Percentiles rank a stretch among this genome's conserved stretches.
Conservation (phyloP, 2,329 filamentous ascomycete genomes). For the Neofusicoccum cordaticola region DNA sequence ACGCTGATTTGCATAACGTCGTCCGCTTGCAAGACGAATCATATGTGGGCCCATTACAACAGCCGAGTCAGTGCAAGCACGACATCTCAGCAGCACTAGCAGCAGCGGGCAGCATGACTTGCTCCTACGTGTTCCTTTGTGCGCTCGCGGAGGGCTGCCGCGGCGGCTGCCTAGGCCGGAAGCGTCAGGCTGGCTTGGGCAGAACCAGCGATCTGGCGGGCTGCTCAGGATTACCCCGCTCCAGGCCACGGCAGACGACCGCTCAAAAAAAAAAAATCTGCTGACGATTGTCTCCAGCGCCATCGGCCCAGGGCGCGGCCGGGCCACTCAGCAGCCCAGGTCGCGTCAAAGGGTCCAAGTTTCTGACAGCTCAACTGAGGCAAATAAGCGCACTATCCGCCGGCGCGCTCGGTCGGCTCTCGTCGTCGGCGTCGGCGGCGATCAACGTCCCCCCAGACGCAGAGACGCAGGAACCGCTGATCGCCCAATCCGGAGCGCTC, state of each 20-base stretch:
- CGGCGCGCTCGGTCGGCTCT: not conserved
- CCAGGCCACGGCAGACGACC: not conserved
- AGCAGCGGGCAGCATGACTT: not conserved
- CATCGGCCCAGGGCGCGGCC: not conserved
- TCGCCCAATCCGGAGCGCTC: slow-evolving; percentile 1
- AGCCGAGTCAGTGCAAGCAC: not conserved
- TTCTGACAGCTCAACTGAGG: not conserved
- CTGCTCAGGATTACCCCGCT: not conserved
- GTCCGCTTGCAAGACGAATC: slow-evolving; percentile 8
- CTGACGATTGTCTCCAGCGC: not conserved
- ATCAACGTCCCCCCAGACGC: slow-evolving; percentile 10
- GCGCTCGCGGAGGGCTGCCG: not conserved
- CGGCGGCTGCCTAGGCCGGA: not conserved
- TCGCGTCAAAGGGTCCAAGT: not conserved
- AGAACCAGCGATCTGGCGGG: not conserved
- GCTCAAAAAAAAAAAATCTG: not conserved
- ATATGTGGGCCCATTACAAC: slow-evolving; percentile 4
- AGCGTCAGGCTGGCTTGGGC: not conserved
- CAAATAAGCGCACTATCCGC: slow-evolving; percentile 8
- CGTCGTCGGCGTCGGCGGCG: not conserved
- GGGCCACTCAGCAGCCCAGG: not conserved
- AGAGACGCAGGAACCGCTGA: slow-evolving; percentile 10
- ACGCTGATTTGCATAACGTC: slow-evolving; percentile 8
- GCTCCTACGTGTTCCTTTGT: not conserved
- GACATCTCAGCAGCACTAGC: slow-evolving; percentile 1